Evolutionary conservation across 2,329 filamentous ascomycete genomes (phyloP).

Genomic region (Fusarium pilosicola): DNA sequence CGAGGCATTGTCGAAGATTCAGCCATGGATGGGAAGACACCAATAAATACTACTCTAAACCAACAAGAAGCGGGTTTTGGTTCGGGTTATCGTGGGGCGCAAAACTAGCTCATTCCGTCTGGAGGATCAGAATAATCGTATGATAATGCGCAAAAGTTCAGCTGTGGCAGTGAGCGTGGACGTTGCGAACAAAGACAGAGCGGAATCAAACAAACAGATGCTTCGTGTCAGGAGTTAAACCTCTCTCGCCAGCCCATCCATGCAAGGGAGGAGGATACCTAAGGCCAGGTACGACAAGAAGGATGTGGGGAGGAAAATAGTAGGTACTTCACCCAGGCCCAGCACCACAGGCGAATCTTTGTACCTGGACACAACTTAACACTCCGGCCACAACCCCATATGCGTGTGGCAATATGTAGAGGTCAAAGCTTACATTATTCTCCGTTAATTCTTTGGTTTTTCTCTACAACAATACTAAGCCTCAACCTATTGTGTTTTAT

Average conservation of each 20-base stretch:
- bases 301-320: conserved; percentile 20
- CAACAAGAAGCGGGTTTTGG: conserved; percentile 32
- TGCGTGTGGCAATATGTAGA: neutral
- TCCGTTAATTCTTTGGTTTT: neutral
- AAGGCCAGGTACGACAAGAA: conserved; percentile 21
- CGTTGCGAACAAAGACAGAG: conserved; percentile 11
- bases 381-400: neutral
- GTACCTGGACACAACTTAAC: neutral
- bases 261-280: conserved; percentile 26
- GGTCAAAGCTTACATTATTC: neutral
- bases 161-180: neutral
- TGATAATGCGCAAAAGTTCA: neutral
- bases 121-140: conserved; percentile 14
- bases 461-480: neutral
- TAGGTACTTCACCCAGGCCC: conserved; percentile 3
- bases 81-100: conserved; percentile 34
- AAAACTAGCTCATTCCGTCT: conserved; percentile 37
- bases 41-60: conserved; percentile 32
- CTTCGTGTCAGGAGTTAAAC: conserved; percentile 32
- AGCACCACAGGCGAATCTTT: neutral
- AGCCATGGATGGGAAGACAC: conserved; percentile 27
- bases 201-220: conserved; percentile 12
- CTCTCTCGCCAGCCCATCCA: conserved; percentile 26
- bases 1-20: conserved; percentile 30
- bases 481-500: neutral